These are phyloP conservation scores for Solanum neorickii DNA, from an alignment of 257 asterid genomes.

Conservation along the genomic window DNA sequence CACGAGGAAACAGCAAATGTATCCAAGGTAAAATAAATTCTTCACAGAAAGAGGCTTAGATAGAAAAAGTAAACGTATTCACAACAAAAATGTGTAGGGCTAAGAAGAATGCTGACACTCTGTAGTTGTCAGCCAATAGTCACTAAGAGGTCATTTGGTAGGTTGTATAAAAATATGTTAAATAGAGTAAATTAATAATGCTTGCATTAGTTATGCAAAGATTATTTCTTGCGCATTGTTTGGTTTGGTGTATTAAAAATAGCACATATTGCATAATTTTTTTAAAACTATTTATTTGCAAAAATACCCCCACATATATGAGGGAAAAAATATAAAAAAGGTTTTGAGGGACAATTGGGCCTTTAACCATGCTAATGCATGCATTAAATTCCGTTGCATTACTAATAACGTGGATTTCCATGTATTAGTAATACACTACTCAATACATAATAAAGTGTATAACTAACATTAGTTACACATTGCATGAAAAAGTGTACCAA, in stretches of 20 bases:
- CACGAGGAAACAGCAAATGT: not conserved
- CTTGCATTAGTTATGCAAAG: not conserved
- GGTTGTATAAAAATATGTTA: not conserved
- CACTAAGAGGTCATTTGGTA: not conserved
- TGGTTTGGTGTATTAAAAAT: not conserved
- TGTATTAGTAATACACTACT: not conserved
- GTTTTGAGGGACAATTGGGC: not conserved
- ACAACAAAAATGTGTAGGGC: not conserved
- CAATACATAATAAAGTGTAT: not conserved
- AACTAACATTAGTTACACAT: not conserved
- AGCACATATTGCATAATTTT: not conserved
- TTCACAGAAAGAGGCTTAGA: not conserved
- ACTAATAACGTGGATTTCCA: not conserved
- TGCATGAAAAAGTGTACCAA: not conserved
- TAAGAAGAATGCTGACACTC: not conserved
- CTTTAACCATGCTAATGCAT: not conserved
- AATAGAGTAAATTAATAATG: too few species aligned
- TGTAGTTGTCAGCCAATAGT: not conserved
- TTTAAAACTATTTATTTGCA: not conserved
- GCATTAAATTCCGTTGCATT: not conserved
- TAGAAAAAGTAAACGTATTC: not conserved
- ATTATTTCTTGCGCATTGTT: not conserved
- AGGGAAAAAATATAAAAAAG: not conserved
- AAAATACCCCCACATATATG: not conserved
- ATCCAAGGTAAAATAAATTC: not conserved